Base-by-base conservation (phyloP, 768 basidiomycete species). In the Porpolomopsis calyptriformis region DNA sequence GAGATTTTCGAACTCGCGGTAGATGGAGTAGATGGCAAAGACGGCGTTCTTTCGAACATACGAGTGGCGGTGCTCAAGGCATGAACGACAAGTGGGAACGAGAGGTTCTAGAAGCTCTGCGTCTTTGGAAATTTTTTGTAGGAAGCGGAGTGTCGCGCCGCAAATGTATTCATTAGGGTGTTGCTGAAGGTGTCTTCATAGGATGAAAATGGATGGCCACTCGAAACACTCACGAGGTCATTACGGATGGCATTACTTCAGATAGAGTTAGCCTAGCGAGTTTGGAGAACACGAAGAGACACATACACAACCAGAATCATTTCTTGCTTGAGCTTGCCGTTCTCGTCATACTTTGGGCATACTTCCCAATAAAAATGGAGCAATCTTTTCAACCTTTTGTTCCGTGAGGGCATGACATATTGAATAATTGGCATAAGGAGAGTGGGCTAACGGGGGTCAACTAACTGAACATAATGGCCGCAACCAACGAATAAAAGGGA, bases 111-210 rank as follows among this genome's bases (percentile, higher is more conserved):
- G 77, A 10, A 98, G 78, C 62, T 99, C 96, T 2, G 79, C 70
- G 55, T 98, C 96, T 63, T 86, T 85, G 14, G 85, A 74, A 43
- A 99, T 85, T 70, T 99, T 99, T 67, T 94, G 89, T 10, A 98
- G 75, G 68, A 93, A 94, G 20, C 96, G 85, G 26, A 98, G 78
- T 8, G 90, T 93, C n/a, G 92, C 89, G 37, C 96, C 96, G 29
- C 96, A 87, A 56, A 99, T 96, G 63, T 97, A 99, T 70, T 99
- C 96, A 57, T 99, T 98, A 7, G 94, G 93, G 58, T 99, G 96
- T 92, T 98, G 93, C 87, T 93, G 52, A 4, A 16, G 50, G 35
- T 27, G 40, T 31, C 29, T 11, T 33, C 46, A 37, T 10, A 47
- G 42, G 29, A 43, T 39, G 44, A 26, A 26, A 24, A 44, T 23